These are phyloP conservation scores for Lignosus rhinocerotis DNA, from an alignment of 1,284 basidiomycete species.

Conservation along the genomic window DNA sequence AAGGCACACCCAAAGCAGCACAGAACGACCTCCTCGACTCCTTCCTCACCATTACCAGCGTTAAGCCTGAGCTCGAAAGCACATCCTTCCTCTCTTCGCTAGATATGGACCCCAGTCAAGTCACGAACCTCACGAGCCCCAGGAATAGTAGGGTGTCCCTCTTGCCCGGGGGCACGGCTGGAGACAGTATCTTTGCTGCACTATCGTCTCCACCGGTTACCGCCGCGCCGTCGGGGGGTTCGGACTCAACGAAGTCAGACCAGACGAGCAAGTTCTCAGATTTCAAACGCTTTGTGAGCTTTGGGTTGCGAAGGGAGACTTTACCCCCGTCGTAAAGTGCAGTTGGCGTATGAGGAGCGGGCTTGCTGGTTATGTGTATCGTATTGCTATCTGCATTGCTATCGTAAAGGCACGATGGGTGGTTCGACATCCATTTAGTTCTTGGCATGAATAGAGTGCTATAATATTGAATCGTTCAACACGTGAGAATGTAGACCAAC, in stretches of 20 bases:
- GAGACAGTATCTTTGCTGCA: slow-evolving; percentile 57
- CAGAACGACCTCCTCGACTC: slow-evolving; percentile 90
- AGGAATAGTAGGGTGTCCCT: slow-evolving; percentile 57
- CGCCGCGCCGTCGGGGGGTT: slow-evolving; percentile 51
- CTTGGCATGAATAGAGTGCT: too few relatives aligned
- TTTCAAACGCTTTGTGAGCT: slow-evolving; percentile 81
- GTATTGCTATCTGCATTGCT: not conserved
- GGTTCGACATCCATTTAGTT: too few relatives aligned
- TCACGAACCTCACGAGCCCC: slow-evolving; percentile 55
- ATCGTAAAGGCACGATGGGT: not conserved
- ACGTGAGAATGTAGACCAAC: too few relatives aligned
- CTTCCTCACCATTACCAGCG: slow-evolving; percentile 89
- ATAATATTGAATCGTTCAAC: too few relatives aligned
- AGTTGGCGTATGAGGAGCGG: too few relatives aligned
- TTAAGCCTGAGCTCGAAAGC: slow-evolving; percentile 80
- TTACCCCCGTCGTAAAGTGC: slow-evolving; percentile 37
- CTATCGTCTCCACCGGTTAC: slow-evolving; percentile 59
- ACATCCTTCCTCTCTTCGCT: slow-evolving; percentile 89
- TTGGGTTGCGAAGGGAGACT: slow-evolving; percentile 75
- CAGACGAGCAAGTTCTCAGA: slow-evolving; percentile 71
- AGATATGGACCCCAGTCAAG: slow-evolving; percentile 85
- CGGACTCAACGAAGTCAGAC: slow-evolving; percentile 42
- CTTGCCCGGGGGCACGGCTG: slow-evolving; percentile 33
- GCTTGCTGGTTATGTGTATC: not conserved
- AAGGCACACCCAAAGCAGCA: slow-evolving; percentile 84